These are phyloP conservation scores for Tetrahymena elliotti DNA, from an alignment of 73 alveolate species.

Conservation along the genomic window DNA sequence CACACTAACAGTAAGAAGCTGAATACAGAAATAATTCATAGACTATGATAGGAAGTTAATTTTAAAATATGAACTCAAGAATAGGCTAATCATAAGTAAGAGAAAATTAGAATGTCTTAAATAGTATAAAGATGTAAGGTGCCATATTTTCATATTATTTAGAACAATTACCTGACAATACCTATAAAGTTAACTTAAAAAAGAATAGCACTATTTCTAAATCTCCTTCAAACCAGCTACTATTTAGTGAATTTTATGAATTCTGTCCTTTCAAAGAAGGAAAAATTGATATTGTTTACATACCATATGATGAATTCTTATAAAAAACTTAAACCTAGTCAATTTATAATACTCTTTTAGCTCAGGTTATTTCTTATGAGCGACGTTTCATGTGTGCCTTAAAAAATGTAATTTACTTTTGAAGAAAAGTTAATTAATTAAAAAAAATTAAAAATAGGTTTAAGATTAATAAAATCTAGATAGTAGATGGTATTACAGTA, in stretches of 20 bases:
- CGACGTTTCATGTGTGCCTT: not conserved
- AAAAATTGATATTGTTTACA: not conserved
- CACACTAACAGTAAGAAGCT: not conserved
- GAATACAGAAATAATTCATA: not conserved
- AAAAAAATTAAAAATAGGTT: not conserved
- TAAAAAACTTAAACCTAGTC: not conserved
- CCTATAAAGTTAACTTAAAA: not conserved
- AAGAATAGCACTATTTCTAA: not conserved
- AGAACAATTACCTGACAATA: not conserved
- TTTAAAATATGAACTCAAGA: not conserved
- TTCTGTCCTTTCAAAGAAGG: not conserved
- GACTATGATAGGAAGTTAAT: not conserved
- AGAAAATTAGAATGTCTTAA: not conserved
- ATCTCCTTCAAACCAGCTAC: not conserved
- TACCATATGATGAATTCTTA: not conserved
- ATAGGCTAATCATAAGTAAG: not conserved
- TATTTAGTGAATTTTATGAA: not conserved
- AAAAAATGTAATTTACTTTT: not conserved
- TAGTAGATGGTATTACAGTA: not conserved
- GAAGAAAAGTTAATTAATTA: not conserved
- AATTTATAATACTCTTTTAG: not conserved
- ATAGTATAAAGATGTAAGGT: not conserved
- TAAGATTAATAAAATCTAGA: not conserved
- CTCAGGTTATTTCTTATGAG: not conserved
- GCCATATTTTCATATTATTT: not conserved